Evolutionary conservation across 257 asterid genomes (phyloP), one percentile per base, ranked within the genome.

Genomic region (Solanum verrucosum): DNA sequence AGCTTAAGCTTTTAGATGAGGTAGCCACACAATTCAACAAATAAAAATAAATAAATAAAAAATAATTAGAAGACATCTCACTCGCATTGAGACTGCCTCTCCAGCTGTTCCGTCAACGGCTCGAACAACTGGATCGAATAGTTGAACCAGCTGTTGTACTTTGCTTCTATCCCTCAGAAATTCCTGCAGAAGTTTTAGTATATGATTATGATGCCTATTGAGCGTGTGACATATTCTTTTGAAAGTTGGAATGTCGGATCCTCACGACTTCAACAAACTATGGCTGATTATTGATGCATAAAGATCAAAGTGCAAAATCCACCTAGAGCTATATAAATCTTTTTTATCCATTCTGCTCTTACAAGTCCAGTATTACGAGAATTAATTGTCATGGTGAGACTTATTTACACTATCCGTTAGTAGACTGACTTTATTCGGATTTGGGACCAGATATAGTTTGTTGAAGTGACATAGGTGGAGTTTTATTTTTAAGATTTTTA

Each of bases 51-150:
- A n/a, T 77, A 82, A 29, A 29, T 23, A 18, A 18, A 44, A 15
- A 23, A 49, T 59, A 60, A 7, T 40, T 29, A 71, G 88, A n/a
- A 44, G 87, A 52, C 25, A 85, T 18, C 79, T 77, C 86, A 97
- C 99, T 95, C 99, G 92, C 98, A 97, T 97, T 21, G 99, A 96
- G 86, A 97, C 98, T 86, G 70, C 93, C 91, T 97, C 98, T 88
- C 99, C 98, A 59, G 95, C 89, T 31, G 93, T 46, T 56, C 86
- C 88, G 73, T 97, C 98, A 40, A 96, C 95, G 38, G 87, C 89
- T 82, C 98, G 93, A 81, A 97, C 98, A 88, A 93, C 60, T 67
- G 98, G 99, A 90, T 97, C 98, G 86, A 97, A 96, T 86, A 91
- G 84, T 65, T 94, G 89, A 88, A 96, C 98, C 88, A 97, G 79